Evolutionary conservation across 2,329 filamentous ascomycete species (phyloP).

Genomic region (Cladosporium sp.): DNA sequence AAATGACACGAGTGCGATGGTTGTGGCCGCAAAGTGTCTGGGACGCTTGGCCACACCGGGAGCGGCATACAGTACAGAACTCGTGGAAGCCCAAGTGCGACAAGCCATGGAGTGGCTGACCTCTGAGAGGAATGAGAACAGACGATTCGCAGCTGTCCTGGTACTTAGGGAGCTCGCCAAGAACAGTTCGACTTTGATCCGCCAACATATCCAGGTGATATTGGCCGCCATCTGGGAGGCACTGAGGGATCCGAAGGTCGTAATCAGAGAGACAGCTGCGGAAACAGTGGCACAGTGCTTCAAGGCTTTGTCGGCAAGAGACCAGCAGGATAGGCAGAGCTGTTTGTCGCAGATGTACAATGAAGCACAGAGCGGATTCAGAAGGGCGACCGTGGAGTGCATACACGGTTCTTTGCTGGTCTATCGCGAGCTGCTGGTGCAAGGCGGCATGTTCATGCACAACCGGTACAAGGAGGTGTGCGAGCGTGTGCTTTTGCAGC

Average conservation of each 20-base stretch:
- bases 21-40: slow-evolving; percentile 82
- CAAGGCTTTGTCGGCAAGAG: slow-evolving; percentile 90
- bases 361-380: slow-evolving; percentile 77
- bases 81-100: slow-evolving; percentile 96
- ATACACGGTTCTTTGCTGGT: slow-evolving; percentile 94
- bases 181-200: slow-evolving; percentile 93
- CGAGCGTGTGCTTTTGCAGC: slow-evolving; percentile 73
- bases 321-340: slow-evolving; percentile 78
- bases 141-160: slow-evolving; percentile 88
- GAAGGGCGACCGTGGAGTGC: slow-evolving; percentile 77
- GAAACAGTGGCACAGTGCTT: slow-evolving; percentile 95
- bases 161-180: slow-evolving; percentile 86
- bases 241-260: slow-evolving; percentile 80
- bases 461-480: slow-evolving; percentile 83
- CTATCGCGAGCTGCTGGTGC: slow-evolving; percentile 86
- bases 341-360: slow-evolving; percentile 92
- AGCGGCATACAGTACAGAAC: slow-evolving; percentile 87
- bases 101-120: slow-evolving; percentile 96
- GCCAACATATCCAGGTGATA: slow-evolving; percentile 90
- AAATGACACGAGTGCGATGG: slow-evolving; percentile 87
- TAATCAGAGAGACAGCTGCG: slow-evolving; percentile 88
- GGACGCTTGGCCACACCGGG: slow-evolving; percentile 90
- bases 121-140: slow-evolving; percentile 88
- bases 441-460: slow-evolving; percentile 99
- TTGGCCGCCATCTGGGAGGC: slow-evolving; percentile 97